Evolutionary conservation across 2,329 filamentous ascomycete genomes (phyloP), one percentile per base, ranked within the genome.

Genomic region (Alternaria infectoria): DNA sequence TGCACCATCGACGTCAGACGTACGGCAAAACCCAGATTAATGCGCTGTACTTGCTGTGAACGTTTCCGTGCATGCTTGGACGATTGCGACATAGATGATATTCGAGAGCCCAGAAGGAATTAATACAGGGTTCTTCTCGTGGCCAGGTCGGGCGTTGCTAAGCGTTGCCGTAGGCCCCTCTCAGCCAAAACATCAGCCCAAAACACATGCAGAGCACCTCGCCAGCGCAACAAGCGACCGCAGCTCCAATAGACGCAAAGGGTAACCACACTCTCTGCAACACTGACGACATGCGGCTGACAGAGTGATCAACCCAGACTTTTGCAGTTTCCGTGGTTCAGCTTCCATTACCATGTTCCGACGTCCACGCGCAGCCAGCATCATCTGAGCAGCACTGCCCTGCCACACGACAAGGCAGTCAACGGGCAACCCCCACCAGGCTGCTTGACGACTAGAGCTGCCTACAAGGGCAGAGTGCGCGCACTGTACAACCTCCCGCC

Each of bases 331-430:
- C 55, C 44, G 45, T 43, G 45, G 57, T 59, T 52, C 57, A 50
- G 28, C 47, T 52, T 59, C 52, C 44, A 40, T 30, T 59, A 55
- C 66, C 60, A 77, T 77, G 75, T 65, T 63, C 67, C 57, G 62
- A 66, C 62, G 59, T 71, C 44, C 70, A 72, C 72, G 72, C 73
- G 74, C 71, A 43, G 62, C 57, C 52, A 72, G 71, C 72, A 74
- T 78, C 73, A 74, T 77, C 74, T 78, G 74, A 77, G 68, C 73
- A 49, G 67, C 73, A 72, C 70, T 71, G 74, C 76, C 74, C 71
- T 65, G 60, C 71, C 60, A 72, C 69, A 49, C 56, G 36, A 32
- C 64, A 61, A 69, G 70, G 66, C 69, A 67, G 67, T 63, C 62
- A 64, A 62, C 51, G 54, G 57, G 56, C 57, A 57, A 57, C 59